These are phyloP conservation scores for Wickerhamiella cacticola DNA, from an alignment of 805 yeast genomes.

Conservation along the genomic window DNA sequence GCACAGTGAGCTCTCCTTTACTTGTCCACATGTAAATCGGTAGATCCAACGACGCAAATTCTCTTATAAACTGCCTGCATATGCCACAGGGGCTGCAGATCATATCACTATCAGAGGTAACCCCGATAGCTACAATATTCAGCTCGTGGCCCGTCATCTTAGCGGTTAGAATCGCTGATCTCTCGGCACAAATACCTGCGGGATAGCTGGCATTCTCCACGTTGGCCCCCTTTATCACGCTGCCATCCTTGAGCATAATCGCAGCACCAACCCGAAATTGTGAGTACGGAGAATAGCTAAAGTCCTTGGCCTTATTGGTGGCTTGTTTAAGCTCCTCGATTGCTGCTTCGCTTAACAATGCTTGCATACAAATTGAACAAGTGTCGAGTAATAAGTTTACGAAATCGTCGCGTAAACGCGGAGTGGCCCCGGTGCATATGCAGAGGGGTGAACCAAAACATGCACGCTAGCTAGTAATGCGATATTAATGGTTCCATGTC, in stretches of 20 bases:
- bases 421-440: no score
- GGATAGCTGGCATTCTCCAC: constrained; percentile 90
- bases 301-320: constrained; percentile 31
- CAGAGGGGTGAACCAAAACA: no score
- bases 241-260: constrained; percentile 41
- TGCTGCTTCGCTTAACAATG: not conserved
- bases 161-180: constrained; percentile 51
- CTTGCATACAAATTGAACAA: not conserved
- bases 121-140: constrained; percentile 48
- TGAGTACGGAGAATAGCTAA: constrained; percentile 54
- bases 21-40: constrained; percentile 61
- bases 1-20: constrained; percentile 30
- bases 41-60: constrained; percentile 44
- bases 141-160: constrained; percentile 31
- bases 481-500: no score
- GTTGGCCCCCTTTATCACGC: constrained; percentile 60
- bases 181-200: constrained; percentile 65
- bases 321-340: constrained; percentile 16
- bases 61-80: constrained; percentile 82
- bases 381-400: not conserved
- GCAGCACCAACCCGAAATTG: constrained; percentile 78
- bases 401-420: no score
- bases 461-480: no score
- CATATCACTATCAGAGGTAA: constrained; percentile 45
- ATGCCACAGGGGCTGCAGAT: constrained; percentile 86